Conservation (phyloP, 164 flowering plant species). For the Stephania yunnanensis region DNA sequence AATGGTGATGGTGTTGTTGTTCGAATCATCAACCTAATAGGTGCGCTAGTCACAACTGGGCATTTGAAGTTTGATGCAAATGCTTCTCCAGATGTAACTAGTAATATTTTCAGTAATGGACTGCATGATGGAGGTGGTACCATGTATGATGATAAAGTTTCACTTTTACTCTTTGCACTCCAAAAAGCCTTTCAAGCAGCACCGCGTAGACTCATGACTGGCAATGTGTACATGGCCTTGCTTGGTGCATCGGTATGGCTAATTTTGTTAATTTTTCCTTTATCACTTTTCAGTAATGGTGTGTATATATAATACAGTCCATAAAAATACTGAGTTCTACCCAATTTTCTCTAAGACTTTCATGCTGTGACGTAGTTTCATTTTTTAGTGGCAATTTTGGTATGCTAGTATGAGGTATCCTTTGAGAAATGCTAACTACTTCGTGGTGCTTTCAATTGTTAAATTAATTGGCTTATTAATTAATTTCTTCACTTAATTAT, state of each 20-base stretch:
- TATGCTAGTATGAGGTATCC: too few species aligned
- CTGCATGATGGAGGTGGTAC: conserved; percentile 62
- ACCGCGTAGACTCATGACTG: conserved; percentile 87
- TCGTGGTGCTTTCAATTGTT: too few species aligned
- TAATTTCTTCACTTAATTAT: too few species aligned
- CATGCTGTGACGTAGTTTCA: neutral
- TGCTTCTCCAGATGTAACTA: conserved; percentile 42
- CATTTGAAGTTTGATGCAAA: conserved; percentile 56
- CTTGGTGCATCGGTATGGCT: conserved; percentile 83
- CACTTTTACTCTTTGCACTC: conserved; percentile 80
- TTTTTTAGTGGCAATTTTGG: too few species aligned
- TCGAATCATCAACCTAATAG: conserved; percentile 69
- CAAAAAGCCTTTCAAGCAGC: conserved; percentile 96
- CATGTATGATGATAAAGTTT: conserved; percentile 90
- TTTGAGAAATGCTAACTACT: too few species aligned
- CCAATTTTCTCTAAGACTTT: neutral
- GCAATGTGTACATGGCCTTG: conserved; percentile 66
- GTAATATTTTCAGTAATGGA: conserved; percentile 44
- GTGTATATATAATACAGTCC: neutral
- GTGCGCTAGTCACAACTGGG: conserved; percentile 70
- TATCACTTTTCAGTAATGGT: neutral
- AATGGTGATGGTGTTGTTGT: conserved; percentile 83
- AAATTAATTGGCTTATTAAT: too few species aligned
- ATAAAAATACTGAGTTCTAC: neutral
- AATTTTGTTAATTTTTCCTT: conserved; percentile 3